Evolutionary conservation across 1,284 basidiomycete genomes (phyloP).

Genomic region (Erythrobasidium hasegawianum): DNA sequence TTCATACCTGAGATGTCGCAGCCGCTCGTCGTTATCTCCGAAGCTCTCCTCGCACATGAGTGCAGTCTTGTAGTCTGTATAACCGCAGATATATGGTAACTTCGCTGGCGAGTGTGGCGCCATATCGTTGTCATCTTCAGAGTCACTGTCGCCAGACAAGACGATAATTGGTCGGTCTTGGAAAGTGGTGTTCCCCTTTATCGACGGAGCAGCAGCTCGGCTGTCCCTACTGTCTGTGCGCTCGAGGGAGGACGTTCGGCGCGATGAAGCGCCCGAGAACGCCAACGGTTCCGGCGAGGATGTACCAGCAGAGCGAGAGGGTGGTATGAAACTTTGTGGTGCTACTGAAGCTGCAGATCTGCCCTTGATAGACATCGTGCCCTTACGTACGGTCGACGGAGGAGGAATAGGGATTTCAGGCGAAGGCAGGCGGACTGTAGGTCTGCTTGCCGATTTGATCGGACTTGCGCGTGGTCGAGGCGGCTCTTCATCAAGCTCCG

Average conservation of each 20-base stretch:
- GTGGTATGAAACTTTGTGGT: not conserved
- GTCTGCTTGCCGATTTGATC: not conserved
- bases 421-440: not conserved
- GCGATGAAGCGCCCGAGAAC: not conserved
- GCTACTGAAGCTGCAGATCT: not conserved
- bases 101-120: not conserved
- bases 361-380: not conserved
- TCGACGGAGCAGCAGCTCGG: no score
- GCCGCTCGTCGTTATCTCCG: not conserved
- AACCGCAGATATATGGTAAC: conserved; percentile 18
- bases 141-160: not conserved
- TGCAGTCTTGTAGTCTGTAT: conserved; percentile 3
- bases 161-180: no score
- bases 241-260: not conserved
- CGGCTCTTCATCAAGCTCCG: not conserved
- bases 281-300: not conserved
- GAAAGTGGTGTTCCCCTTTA: no score
- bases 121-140: not conserved
- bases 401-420: not conserved
- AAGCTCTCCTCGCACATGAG: conserved; percentile 21
- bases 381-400: not conserved
- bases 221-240: not conserved
- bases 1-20: conserved; percentile 11
- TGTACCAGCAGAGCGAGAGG: not conserved
- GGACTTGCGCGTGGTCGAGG: not conserved